A percentile compares a stretch with the other conserved stretches of the same genome.
Evolutionary conservation across 768 basidiomycete genomes (phyloP).

Genomic region (Mrakia blollopis): DNA sequence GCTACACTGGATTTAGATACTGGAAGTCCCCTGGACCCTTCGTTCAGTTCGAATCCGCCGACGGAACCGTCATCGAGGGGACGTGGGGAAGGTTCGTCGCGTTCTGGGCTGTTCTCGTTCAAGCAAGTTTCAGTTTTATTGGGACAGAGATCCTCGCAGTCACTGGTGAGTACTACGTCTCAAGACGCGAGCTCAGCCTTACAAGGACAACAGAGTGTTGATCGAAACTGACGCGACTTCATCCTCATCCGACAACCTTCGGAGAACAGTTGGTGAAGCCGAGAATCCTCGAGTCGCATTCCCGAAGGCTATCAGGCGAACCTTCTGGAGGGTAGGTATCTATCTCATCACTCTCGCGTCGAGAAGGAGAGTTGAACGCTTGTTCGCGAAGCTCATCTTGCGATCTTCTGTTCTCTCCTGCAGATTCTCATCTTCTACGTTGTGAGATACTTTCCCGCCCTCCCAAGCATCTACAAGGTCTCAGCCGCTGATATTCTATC

Average conservation of each 20-base stretch:
- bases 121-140: slow-evolving; percentile 28
- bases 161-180: no score
- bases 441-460: no score
- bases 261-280: slow-evolving; percentile 52
- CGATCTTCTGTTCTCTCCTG: no score
- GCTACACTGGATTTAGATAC: no score
- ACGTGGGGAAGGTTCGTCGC: slow-evolving; percentile 39
- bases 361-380: no score
- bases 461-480: no score
- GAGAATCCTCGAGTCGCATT: slow-evolving; percentile 46
- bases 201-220: no score
- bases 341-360: no score
- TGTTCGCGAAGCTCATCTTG: no score
- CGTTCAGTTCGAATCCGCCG: slow-evolving; percentile 24
- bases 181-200: not conserved
- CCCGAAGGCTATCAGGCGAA: slow-evolving; percentile 11
- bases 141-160: no score
- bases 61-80: slow-evolving; percentile 23
- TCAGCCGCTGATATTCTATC: no score
- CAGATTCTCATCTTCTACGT: no score
- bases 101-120: slow-evolving; percentile 48
- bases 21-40: slow-evolving; percentile 34
- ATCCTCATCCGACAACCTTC: slow-evolving; percentile 45
- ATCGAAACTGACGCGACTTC: not conserved
- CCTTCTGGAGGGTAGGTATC: slow-evolving; percentile 34